phyloP scores from a whole-genome alignment of 805 yeast species.

The Suhomyces emberorum region DNA sequence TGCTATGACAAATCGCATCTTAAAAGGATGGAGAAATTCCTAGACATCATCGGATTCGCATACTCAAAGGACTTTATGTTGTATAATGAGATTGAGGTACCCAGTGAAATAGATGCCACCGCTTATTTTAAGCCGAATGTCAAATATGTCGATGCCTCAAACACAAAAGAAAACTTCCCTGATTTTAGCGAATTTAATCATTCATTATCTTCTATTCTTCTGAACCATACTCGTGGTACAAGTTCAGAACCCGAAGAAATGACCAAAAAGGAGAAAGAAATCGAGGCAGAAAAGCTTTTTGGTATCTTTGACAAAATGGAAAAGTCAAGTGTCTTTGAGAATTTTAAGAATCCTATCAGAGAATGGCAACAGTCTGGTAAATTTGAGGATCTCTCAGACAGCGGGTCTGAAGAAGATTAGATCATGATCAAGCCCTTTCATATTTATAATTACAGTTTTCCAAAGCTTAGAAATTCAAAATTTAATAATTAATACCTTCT shows the following conservation, averaged over 20 bases:
- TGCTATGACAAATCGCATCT: slow-evolving; percentile 6
- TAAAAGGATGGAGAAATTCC: slow-evolving; percentile 11
- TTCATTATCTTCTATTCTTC: slow-evolving; percentile 1
- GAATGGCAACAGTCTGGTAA: slow-evolving; percentile 29
- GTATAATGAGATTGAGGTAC: slow-evolving; percentile 11
- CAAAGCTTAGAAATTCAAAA: too few relatives aligned
- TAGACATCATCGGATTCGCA: slow-evolving; percentile 21
- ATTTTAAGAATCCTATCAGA: slow-evolving; percentile 38
- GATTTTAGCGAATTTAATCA: background rate
- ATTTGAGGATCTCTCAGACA: slow-evolving; percentile 4
- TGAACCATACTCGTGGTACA: slow-evolving; percentile 1
- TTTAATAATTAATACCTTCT: too few relatives aligned
- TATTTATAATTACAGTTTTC: too few relatives aligned
- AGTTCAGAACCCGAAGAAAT: slow-evolving; percentile 14
- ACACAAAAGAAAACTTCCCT: background rate
- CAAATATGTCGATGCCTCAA: slow-evolving; percentile 10
- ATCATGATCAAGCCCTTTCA: background rate
- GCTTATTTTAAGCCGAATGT: slow-evolving; percentile 14
- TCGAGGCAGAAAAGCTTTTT: slow-evolving; percentile 44
- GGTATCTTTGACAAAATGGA: slow-evolving; percentile 40
- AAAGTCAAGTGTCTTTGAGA: slow-evolving; percentile 31
- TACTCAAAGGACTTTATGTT: slow-evolving; percentile 14
- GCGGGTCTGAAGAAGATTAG: background rate
- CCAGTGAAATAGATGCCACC: slow-evolving; percentile 14
- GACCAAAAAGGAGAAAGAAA: slow-evolving; percentile 42